Percentiles rank a stretch among this genome's conserved stretches.
phyloP scores from a whole-genome alignment of 257 asterid species.

The Ballota nigra region DNA sequence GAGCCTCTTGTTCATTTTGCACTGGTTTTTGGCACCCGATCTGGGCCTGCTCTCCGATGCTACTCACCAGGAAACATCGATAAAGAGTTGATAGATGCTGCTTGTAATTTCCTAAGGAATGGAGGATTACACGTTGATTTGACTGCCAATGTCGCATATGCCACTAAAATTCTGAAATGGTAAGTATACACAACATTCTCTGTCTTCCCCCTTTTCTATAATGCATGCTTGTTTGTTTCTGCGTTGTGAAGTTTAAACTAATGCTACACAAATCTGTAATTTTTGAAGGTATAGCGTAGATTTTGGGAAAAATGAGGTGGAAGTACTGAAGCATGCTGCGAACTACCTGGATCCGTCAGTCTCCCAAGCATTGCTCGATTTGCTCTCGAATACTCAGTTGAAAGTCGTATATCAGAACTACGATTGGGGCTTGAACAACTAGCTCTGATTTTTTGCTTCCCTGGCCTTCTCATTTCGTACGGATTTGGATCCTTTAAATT shows the following conservation, averaged over 20 bases:
- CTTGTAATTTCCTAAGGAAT: constrained; percentile 49
- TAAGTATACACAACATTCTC: constrained; percentile 21
- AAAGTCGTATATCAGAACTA: constrained; percentile 48
- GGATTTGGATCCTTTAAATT: neutral
- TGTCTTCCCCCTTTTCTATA: neutral
- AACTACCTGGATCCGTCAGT: constrained; percentile 56
- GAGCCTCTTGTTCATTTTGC: constrained; percentile 92
- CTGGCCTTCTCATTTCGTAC: neutral
- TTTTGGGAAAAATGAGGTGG: constrained; percentile 77
- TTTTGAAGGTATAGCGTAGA: constrained; percentile 66
- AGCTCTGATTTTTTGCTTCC: constrained; percentile 13
- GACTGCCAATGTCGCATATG: constrained; percentile 48
- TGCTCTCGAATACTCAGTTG: constrained; percentile 57
- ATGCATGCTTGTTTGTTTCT: neutral
- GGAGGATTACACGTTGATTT: constrained; percentile 67
- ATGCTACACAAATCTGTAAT: neutral
- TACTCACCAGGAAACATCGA: constrained; percentile 78
- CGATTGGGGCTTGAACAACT: constrained; percentile 81
- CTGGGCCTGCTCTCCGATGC: constrained; percentile 87
- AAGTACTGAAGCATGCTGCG: constrained; percentile 82
- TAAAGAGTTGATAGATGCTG: constrained; percentile 71
- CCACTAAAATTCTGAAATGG: constrained; percentile 67
- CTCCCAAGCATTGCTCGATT: constrained; percentile 59
- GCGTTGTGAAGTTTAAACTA: neutral
- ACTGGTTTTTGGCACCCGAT: constrained; percentile 62